phyloP scores from a whole-genome alignment of 768 basidiomycete genomes.

The Boletus vinaceobasis region DNA sequence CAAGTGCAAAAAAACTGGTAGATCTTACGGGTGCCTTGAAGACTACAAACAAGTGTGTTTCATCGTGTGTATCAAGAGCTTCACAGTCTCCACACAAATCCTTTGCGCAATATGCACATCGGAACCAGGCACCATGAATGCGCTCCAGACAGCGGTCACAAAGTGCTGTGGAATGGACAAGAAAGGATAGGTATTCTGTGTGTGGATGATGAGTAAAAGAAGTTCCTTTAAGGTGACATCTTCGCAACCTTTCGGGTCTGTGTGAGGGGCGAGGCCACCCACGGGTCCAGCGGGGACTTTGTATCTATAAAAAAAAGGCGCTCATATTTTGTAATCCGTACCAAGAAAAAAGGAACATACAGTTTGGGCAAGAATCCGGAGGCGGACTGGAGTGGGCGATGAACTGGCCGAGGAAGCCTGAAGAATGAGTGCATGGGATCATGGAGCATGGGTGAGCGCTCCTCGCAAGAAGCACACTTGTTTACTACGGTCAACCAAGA shows the following conservation, averaged over 20 bases:
- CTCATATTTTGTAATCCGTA: conserved; percentile 4
- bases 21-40: conserved; percentile 75
- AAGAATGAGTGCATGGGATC: conserved; percentile 86
- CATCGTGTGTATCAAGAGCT: conserved; percentile 74
- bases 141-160: conserved; percentile 85
- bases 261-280: conserved; percentile 33
- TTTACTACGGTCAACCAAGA: neutral
- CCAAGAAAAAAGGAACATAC: conserved; percentile 36
- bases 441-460: conserved; percentile 71
- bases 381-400: conserved; percentile 51
- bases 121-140: conserved; percentile 87
- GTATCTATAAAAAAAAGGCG: conserved; percentile 46
- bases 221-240: neutral
- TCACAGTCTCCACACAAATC: conserved; percentile 90
- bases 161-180: conserved; percentile 64
- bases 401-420: conserved; percentile 78
- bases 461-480: conserved; percentile 81
- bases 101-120: conserved; percentile 82
- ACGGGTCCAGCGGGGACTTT: conserved; percentile 57
- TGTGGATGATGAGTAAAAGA: neutral
- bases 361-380: conserved; percentile 66
- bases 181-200: conserved; percentile 57
- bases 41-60: conserved; percentile 79
- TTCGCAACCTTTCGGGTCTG: conserved; percentile 56
- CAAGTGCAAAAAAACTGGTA: neutral